Conservation (phyloP, 176 grass and related monocot genomes). For the Bromus sterilis region DNA sequence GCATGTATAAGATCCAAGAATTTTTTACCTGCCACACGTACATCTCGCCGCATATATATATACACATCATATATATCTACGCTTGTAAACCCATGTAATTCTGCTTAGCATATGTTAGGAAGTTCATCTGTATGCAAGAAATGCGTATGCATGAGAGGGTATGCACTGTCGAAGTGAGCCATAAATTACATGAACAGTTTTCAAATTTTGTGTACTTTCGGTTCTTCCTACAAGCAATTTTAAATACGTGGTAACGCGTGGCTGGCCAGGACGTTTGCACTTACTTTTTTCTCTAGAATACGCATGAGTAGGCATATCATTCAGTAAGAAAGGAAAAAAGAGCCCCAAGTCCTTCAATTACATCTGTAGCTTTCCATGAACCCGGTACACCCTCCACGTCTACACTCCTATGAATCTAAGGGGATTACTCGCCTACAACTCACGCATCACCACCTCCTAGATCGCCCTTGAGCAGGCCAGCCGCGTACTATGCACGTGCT, state of each 20-base stretch:
- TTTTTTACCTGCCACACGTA: not conserved
- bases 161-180: not conserved
- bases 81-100: not conserved
- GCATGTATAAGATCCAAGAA: slow-evolving; percentile 10
- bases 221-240: not conserved
- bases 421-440: no score
- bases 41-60: not conserved
- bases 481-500: no score
- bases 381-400: no score
- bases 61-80: not conserved
- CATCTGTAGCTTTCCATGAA: no score
- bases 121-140: not conserved
- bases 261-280: not conserved
- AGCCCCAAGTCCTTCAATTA: no score
- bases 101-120: not conserved
- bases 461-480: no score
- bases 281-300: no score
- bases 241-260: not conserved
- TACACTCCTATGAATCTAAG: no score
- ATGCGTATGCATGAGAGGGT: not conserved
- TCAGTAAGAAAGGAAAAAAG: no score
- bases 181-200: not conserved
- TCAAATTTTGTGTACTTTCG: not conserved
- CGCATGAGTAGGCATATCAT: no score
- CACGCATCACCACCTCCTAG: no score